A percentile compares a stretch with the other conserved stretches of the same genome.
Conservation (phyloP, 2,329 filamentous ascomycete species). For the Pyrenophora tritici-repentis region DNA sequence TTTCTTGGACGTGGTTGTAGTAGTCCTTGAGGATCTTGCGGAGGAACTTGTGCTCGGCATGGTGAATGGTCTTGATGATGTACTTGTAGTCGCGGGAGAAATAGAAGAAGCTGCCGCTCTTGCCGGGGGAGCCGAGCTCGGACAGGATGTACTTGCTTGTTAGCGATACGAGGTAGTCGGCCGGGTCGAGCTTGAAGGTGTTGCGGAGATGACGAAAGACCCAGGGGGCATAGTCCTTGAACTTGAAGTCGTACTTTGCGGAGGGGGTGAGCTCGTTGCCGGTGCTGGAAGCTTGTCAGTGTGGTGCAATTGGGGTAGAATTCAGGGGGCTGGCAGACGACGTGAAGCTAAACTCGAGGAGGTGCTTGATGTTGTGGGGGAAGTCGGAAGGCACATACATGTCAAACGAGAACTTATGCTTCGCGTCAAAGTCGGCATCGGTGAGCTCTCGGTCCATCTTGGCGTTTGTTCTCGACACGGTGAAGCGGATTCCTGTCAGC, state of each 20-base stretch:
- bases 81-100: slow-evolving; percentile 99
- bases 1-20: slow-evolving; percentile 87
- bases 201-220: slow-evolving; percentile 91
- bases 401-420: slow-evolving; percentile 98
- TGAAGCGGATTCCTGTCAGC: slow-evolving; percentile 97
- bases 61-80: slow-evolving; percentile 99
- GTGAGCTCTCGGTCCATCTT: slow-evolving; percentile 92
- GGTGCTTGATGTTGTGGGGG: slow-evolving; percentile 19
- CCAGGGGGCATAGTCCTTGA: slow-evolving; percentile 99
- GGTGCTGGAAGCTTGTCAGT: slow-evolving; percentile 63
- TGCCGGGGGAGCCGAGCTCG: slow-evolving; percentile 93
- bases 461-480: slow-evolving; percentile 93
- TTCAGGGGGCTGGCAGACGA: slow-evolving; percentile 17
- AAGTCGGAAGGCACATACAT: slow-evolving; percentile 66
- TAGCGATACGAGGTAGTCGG: slow-evolving; percentile 96
- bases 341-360: slow-evolving; percentile 19
- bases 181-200: slow-evolving; percentile 89
- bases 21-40: slow-evolving; percentile 87
- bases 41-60: slow-evolving; percentile 87
- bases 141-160: slow-evolving; percentile 99
- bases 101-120: slow-evolving; percentile 99
- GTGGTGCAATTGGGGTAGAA: neutral
- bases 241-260: slow-evolving; percentile 99
- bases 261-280: slow-evolving; percentile 97
- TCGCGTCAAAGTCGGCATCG: slow-evolving; percentile 88